Conservation (phyloP, 2,329 filamentous ascomycete species). For the Cercospora sp. region DNA sequence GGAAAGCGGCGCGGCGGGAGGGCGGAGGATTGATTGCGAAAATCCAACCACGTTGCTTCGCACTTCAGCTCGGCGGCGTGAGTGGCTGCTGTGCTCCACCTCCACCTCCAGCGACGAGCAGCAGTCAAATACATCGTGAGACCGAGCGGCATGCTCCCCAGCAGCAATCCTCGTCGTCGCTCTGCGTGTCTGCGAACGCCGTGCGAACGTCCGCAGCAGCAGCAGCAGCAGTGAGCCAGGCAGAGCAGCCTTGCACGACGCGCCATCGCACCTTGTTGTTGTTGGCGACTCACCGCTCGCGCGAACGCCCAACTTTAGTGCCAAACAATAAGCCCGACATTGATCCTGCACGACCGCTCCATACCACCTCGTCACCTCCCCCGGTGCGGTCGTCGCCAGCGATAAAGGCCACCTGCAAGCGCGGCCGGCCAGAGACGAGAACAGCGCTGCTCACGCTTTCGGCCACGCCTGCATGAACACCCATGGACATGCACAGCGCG, state of each 20-base stretch:
- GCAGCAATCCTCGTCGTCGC: neutral
- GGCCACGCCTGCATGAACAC: conserved; percentile 19
- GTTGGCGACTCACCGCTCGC: neutral
- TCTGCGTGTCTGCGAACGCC: neutral
- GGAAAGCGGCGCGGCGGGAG: neutral
- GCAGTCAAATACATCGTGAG: neutral
- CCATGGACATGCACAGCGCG: conserved; percentile 18
- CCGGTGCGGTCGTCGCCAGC: neutral
- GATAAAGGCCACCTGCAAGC: conserved; percentile 1
- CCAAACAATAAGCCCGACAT: conserved; percentile 2
- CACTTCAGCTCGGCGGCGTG: neutral
- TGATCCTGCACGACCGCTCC: conserved; percentile 1
- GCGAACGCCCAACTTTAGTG: neutral
- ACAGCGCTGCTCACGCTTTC: conserved; percentile 9
- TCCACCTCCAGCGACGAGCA: neutral
- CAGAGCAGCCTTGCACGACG: neutral
- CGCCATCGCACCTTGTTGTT: neutral
- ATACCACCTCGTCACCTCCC: neutral
- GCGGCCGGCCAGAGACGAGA: conserved; percentile 6
- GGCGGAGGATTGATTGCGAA: neutral
- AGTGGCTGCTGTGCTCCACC: neutral
- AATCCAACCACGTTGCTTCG: neutral
- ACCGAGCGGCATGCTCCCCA: neutral
- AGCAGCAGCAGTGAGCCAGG: neutral
- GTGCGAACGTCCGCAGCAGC: neutral